These are phyloP conservation scores for Pestalotiopsis sp. DNA, from an alignment of 2,329 filamentous ascomycete genomes.

Conservation along the genomic window DNA sequence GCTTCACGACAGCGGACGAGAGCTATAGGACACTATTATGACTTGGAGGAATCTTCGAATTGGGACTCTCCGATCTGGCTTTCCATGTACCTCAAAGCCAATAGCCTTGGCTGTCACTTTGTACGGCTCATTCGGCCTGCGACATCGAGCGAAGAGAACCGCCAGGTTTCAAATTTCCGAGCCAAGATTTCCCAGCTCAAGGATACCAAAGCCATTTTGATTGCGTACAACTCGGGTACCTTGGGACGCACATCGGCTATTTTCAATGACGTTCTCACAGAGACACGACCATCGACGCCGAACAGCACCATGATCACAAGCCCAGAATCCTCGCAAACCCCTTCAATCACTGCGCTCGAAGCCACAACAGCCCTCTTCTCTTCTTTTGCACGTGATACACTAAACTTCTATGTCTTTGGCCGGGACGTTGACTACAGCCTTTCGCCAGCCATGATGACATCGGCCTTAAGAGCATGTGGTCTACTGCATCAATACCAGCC, in stretches of 20 bases:
- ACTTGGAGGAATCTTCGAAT: conserved; percentile 35
- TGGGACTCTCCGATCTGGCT: conserved; percentile 62
- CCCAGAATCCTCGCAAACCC: conserved; percentile 27
- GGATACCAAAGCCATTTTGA: conserved; percentile 52
- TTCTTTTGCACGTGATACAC: conserved; percentile 67
- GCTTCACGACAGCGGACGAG: neutral
- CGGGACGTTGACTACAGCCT: conserved; percentile 72
- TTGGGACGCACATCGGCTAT: conserved; percentile 66
- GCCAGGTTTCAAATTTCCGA: conserved; percentile 59
- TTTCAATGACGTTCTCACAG: conserved; percentile 67
- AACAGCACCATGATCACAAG: conserved; percentile 19
- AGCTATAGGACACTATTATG: neutral
- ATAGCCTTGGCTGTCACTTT: conserved; percentile 60
- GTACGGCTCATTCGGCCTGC: conserved; percentile 64
- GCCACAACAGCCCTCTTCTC: conserved; percentile 68
- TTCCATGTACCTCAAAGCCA: conserved; percentile 60
- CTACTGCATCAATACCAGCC: conserved; percentile 69
- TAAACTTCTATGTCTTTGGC: conserved; percentile 75
- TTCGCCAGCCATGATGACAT: conserved; percentile 77
- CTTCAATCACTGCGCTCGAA: conserved; percentile 60
- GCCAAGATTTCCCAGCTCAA: conserved; percentile 46
- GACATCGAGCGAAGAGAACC: conserved; percentile 61
- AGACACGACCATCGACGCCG: conserved; percentile 53
- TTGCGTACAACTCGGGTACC: conserved; percentile 66
- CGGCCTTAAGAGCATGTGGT: conserved; percentile 67